These are phyloP conservation scores for Monosporascus sp. DNA, from an alignment of 2,329 filamentous ascomycete species.

Conservation along the genomic window DNA sequence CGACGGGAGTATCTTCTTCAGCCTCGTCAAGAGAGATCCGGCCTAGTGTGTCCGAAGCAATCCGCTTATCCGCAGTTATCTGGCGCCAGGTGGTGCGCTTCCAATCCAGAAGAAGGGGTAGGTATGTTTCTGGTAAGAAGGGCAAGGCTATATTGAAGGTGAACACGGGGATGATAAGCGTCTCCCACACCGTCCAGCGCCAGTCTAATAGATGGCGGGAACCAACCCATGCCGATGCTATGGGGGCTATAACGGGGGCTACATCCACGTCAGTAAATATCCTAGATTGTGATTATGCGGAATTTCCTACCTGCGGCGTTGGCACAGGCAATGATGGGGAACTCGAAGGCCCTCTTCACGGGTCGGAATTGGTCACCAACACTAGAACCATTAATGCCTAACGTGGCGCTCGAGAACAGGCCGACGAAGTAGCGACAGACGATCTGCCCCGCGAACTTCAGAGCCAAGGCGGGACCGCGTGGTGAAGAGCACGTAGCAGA, in stretches of 20 bases:
- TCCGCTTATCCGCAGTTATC: constrained; percentile 38
- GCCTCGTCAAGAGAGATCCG: constrained; percentile 29
- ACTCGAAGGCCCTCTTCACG: constrained; percentile 41
- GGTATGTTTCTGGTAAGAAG: constrained; percentile 45
- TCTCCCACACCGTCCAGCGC: constrained; percentile 43
- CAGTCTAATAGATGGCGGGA: constrained; percentile 30
- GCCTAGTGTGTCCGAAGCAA: constrained; percentile 38
- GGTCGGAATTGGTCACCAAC: constrained; percentile 42
- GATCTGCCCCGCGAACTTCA: constrained; percentile 40
- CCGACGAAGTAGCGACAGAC: constrained; percentile 45
- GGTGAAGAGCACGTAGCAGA: constrained; percentile 42
- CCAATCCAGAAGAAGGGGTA: constrained; percentile 40
- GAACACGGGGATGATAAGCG: constrained; percentile 29
- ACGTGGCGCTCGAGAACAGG: constrained; percentile 30
- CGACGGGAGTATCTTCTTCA: constrained; percentile 32
- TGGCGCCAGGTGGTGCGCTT: constrained; percentile 33
- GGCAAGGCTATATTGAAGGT: constrained; percentile 30
- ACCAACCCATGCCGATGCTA: constrained; percentile 39
- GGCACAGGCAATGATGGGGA: constrained; percentile 43
- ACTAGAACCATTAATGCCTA: constrained; percentile 36
- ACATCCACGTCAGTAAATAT: not conserved
- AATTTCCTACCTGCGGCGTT: constrained; percentile 28
- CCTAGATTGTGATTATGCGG: not conserved
- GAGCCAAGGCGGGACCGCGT: constrained; percentile 41
- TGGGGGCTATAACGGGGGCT: constrained; percentile 35